A percentile compares a stretch with the other conserved stretches of the same genome.
These are phyloP conservation scores for Sugiyamaella lignohabitans DNA, from an alignment of 805 yeast genomes.

Conservation along the genomic window DNA sequence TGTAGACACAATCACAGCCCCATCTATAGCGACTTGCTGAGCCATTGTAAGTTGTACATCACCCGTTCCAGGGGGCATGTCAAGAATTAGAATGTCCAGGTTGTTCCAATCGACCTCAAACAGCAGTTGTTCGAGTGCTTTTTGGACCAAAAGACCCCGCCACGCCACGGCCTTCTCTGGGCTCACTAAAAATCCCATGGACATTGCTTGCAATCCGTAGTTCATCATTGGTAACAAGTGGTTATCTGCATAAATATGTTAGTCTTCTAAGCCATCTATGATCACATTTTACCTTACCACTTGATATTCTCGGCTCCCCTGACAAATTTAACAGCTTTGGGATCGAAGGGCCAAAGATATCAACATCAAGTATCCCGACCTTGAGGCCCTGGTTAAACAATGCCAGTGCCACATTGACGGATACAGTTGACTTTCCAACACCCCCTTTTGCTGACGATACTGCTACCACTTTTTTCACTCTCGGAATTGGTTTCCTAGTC, in stretches of 20 bases:
- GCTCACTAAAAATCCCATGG: constrained; percentile 77
- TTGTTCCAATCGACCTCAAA: constrained; percentile 71
- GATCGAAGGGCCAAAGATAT: constrained; percentile 78
- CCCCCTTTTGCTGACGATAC: constrained; percentile 79
- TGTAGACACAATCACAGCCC: constrained; percentile 76
- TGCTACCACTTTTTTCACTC: constrained; percentile 55
- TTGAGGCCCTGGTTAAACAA: constrained; percentile 46
- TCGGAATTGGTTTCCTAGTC: constrained; percentile 42
- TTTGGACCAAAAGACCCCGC: constrained; percentile 84
- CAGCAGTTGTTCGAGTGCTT: constrained; percentile 75
- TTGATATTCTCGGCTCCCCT: constrained; percentile 60
- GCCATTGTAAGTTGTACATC: constrained; percentile 80
- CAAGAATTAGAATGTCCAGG: constrained; percentile 65
- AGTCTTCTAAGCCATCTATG: constrained; percentile 10
- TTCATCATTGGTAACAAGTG: constrained; percentile 60
- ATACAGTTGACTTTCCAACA: constrained; percentile 71
- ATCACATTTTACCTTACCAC: constrained; percentile 11
- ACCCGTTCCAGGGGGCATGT: constrained; percentile 91
- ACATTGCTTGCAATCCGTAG: constrained; percentile 77
- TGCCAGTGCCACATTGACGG: constrained; percentile 60
- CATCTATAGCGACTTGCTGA: constrained; percentile 68
- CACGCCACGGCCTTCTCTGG: constrained; percentile 65
- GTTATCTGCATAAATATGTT: constrained; percentile 32
- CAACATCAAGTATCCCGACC: constrained; percentile 72
- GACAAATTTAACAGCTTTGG: constrained; percentile 63